A percentile compares a stretch with the other conserved stretches of the same genome.
Conservation (phyloP, 202 grass and related monocot species). For the Schoenoplectus triqueter region DNA sequence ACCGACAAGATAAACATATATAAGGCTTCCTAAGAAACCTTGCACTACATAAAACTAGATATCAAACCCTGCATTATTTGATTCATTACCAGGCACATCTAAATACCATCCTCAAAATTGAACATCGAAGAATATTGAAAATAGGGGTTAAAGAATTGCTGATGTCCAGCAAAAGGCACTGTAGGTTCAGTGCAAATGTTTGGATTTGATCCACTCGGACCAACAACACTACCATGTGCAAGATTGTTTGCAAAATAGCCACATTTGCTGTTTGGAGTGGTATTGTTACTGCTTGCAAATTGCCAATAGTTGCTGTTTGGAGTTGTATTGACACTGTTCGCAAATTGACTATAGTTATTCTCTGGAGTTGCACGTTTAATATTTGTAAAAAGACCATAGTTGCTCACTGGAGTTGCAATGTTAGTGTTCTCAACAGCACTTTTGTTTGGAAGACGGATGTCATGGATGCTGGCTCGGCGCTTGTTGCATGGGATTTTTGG, state of each 20-base stretch:
- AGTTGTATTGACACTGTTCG: background rate
- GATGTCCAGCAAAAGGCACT: background rate
- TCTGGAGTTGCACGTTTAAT: background rate
- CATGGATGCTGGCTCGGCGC: constrained; percentile 46
- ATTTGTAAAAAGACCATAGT: background rate
- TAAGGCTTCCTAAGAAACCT: background rate
- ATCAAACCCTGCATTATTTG: background rate
- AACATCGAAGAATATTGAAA: background rate
- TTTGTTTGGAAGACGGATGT: constrained; percentile 30
- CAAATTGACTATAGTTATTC: background rate
- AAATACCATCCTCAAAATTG: background rate
- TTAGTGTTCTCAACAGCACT: background rate
- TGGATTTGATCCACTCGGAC: background rate
- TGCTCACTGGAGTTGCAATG: background rate
- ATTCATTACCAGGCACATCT: background rate
- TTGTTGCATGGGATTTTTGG: constrained; percentile 24
- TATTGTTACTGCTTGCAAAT: background rate
- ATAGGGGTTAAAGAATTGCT: background rate
- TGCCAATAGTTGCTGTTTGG: background rate
- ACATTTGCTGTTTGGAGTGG: background rate
- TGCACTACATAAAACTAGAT: constrained; percentile 10
- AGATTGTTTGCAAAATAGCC: constrained; percentile 4
- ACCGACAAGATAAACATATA: no score
- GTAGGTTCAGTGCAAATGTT: background rate
- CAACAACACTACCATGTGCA: background rate